Percentiles rank a stretch among this genome's conserved stretches.
Conservation (phyloP, 805 yeast genomes). For the Myxozyma sirexii region DNA sequence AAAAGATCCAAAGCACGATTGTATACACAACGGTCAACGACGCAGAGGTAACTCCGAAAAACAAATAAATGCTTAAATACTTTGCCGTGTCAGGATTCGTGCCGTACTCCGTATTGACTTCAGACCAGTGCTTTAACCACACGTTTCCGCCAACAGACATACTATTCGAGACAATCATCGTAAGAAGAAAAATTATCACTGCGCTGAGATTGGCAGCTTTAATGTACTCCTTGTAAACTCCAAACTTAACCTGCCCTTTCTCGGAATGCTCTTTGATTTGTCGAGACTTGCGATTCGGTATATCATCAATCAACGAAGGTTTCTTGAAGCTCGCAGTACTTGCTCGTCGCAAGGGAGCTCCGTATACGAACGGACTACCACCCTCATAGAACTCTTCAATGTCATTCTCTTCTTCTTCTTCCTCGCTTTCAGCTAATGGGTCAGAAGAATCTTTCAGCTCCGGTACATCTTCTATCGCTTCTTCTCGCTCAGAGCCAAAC, state of each 20-base stretch:
- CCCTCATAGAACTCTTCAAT: constrained; percentile 8
- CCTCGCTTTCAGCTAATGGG: constrained; percentile 23
- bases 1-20: constrained; percentile 72
- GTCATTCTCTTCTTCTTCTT: constrained; percentile 24
- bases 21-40: constrained; percentile 63
- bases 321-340: constrained; percentile 61
- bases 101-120: constrained; percentile 69
- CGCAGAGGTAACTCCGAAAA: constrained; percentile 71
- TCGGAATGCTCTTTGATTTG: constrained; percentile 72
- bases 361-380: constrained; percentile 12
- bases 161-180: constrained; percentile 45
- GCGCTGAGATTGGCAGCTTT: constrained; percentile 77
- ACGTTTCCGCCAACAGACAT: constrained; percentile 57
- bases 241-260: constrained; percentile 92
- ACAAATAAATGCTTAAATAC: constrained; percentile 76
- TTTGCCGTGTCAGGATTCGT: constrained; percentile 67
- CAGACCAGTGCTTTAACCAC: constrained; percentile 98
- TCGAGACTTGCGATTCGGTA: constrained; percentile 31
- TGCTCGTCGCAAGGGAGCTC: constrained; percentile 55
- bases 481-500: constrained; percentile 15
- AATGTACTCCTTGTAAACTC: constrained; percentile 79
- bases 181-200: constrained; percentile 59
- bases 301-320: constrained; percentile 35
- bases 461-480: background rate
- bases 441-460: constrained; percentile 1